Evolutionary conservation across 2,329 filamentous ascomycete genomes (phyloP).

Genomic region (Nemania serpens): DNA sequence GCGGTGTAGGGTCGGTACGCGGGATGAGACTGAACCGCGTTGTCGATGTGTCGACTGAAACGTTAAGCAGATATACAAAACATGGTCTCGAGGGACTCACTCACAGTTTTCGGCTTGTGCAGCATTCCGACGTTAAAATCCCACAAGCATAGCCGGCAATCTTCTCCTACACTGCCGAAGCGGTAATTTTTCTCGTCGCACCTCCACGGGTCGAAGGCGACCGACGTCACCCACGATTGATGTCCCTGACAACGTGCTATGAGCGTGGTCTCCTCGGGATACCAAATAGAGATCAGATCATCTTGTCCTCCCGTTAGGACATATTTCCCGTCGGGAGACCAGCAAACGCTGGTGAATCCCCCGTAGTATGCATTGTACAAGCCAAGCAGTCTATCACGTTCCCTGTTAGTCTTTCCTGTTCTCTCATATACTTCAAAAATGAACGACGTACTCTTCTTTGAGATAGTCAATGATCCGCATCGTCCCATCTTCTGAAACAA

Average conservation of each 20-base stretch:
- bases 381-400: slow-evolving; percentile 69
- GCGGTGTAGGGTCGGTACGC: slow-evolving; percentile 55
- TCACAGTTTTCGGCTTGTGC: slow-evolving; percentile 81
- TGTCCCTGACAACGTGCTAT: slow-evolving; percentile 94
- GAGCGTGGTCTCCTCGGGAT: slow-evolving; percentile 77
- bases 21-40: slow-evolving; percentile 58
- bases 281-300: slow-evolving; percentile 96
- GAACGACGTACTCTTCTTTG: slow-evolving; percentile 72
- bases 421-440: not conserved
- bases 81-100: slow-evolving; percentile 44
- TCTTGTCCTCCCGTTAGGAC: slow-evolving; percentile 95
- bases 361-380: slow-evolving; percentile 93
- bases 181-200: slow-evolving; percentile 95
- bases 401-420: slow-evolving; percentile 13
- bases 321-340: slow-evolving; percentile 97
- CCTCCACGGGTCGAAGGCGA: slow-evolving; percentile 95
- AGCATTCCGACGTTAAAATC: slow-evolving; percentile 98
- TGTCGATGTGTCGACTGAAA: slow-evolving; percentile 59
- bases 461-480: slow-evolving; percentile 91
- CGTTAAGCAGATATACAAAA: not conserved
- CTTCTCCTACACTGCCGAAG: slow-evolving; percentile 94
- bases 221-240: slow-evolving; percentile 90
- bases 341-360: slow-evolving; percentile 89
- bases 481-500: slow-evolving; percentile 89
- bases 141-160: slow-evolving; percentile 89